phyloP scores from a whole-genome alignment of 225 moss, liverwort and hornwort species.

The Takakia lepidozioides region DNA sequence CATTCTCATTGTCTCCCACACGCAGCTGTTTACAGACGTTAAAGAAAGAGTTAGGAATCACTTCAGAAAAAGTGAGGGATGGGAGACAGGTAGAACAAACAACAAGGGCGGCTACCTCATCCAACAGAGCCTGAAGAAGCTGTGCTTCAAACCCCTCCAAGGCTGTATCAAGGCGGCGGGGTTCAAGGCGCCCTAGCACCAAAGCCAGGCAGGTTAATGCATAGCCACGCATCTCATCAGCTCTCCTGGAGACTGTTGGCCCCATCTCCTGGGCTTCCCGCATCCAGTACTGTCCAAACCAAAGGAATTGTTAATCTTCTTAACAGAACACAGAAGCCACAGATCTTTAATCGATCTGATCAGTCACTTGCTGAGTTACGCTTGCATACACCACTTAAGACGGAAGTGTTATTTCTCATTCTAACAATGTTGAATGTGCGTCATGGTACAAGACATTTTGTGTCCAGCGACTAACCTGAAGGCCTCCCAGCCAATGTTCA shows the following conservation, averaged over 20 bases:
- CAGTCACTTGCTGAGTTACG: too few species aligned
- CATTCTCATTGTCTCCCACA: conserved; percentile 58
- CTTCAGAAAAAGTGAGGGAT: too few species aligned
- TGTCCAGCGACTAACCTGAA: conserved; percentile 77
- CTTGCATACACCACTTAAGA: too few species aligned
- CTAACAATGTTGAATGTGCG: too few species aligned
- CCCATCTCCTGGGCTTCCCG: conserved; percentile 50
- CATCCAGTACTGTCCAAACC: conserved; percentile 63
- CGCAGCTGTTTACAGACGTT: conserved; percentile 37
- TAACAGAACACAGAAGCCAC: too few species aligned
- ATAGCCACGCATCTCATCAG: conserved; percentile 85
- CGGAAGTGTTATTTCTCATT: too few species aligned
- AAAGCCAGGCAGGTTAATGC: conserved; percentile 90
- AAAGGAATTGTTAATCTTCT: background rate
- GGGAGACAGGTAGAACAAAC: too few species aligned
- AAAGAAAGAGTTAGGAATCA: too few species aligned
- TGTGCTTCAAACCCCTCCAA: conserved; percentile 60
- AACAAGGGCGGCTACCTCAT: conserved; percentile 72
- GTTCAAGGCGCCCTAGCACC: conserved; percentile 70
- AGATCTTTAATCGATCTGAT: too few species aligned
- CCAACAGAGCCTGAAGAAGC: conserved; percentile 69
- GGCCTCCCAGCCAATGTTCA: conserved; percentile 85
- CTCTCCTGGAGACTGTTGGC: conserved; percentile 46
- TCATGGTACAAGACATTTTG: background rate
- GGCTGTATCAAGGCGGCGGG: conserved; percentile 48